These are phyloP conservation scores for Ganoderma boninense DNA, from an alignment of 1,284 basidiomycete species.

Conservation along the genomic window DNA sequence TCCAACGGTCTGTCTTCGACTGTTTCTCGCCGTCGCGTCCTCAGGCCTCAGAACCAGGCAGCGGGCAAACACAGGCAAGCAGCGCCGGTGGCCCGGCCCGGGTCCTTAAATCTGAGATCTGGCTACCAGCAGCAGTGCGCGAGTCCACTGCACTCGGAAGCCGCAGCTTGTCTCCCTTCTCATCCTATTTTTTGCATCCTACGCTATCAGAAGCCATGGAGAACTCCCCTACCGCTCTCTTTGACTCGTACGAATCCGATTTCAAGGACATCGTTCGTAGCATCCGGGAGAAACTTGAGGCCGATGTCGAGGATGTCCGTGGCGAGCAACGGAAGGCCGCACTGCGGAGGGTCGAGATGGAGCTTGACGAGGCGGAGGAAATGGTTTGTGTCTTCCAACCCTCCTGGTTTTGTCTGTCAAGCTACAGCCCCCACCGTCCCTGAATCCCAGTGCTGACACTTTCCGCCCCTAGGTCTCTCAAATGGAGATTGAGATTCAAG, in stretches of 20 bases:
- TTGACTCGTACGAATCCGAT: constrained; percentile 85
- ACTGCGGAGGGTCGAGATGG: constrained; percentile 90
- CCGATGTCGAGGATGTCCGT: constrained; percentile 61
- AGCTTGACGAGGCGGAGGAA: constrained; percentile 98
- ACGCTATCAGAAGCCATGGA: constrained; percentile 63
- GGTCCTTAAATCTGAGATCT: too few relatives aligned
- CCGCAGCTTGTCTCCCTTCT: background rate
- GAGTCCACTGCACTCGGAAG: too few relatives aligned
- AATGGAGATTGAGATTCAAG: constrained; percentile 99
- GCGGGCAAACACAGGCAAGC: constrained; percentile 7
- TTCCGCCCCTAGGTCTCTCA: constrained; percentile 80
- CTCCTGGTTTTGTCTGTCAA: constrained; percentile 29
- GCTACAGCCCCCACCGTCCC: background rate
- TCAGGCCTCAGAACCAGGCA: background rate
- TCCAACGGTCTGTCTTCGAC: background rate
- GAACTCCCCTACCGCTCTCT: constrained; percentile 78
- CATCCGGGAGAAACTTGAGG: constrained; percentile 75
- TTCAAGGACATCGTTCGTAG: constrained; percentile 78
- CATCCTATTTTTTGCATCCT: background rate
- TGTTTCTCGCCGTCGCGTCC: background rate
- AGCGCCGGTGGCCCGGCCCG: background rate
- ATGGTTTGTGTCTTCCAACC: constrained; percentile 62
- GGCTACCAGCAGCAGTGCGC: too few relatives aligned
- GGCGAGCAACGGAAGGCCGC: constrained; percentile 86
- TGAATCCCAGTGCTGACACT: background rate